Evolutionary conservation across 495 filamentous ascomycete species (phyloP).

Genomic region (Hypoxylon lienhwacheense): DNA sequence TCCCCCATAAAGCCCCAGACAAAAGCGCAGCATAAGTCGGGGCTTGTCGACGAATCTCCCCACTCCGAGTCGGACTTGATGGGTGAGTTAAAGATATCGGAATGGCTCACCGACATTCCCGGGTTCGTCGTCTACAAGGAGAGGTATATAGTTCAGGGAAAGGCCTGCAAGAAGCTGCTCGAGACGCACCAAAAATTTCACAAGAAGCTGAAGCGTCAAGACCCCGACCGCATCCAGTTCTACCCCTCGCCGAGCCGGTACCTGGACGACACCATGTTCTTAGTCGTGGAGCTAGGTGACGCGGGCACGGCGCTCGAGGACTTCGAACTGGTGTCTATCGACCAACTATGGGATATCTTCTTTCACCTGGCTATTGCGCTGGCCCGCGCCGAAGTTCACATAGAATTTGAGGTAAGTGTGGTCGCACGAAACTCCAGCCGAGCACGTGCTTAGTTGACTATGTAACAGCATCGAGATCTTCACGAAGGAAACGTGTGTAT

Average conservation of each 20-base stretch:
- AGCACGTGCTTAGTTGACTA: slow-evolving; percentile 34
- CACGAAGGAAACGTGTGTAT: slow-evolving; percentile 89
- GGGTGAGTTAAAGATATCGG: slow-evolving; percentile 72
- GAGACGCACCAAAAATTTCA: slow-evolving; percentile 66
- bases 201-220: slow-evolving; percentile 58
- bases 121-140: slow-evolving; percentile 93
- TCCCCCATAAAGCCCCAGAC: slow-evolving; percentile 51
- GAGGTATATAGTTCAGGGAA: slow-evolving; percentile 71
- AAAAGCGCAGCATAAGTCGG: slow-evolving; percentile 49
- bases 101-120: slow-evolving; percentile 73
- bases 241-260: slow-evolving; percentile 65
- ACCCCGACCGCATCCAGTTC: slow-evolving; percentile 62
- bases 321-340: slow-evolving; percentile 53
- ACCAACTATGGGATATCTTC: slow-evolving; percentile 82
- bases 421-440: not conserved
- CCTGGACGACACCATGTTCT: slow-evolving; percentile 69
- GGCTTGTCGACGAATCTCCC: slow-evolving; percentile 53
- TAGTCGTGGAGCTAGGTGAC: slow-evolving; percentile 85
- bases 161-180: slow-evolving; percentile 62
- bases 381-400: slow-evolving; percentile 70
- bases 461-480: slow-evolving; percentile 73
- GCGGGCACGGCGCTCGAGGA: slow-evolving; percentile 78
- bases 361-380: slow-evolving; percentile 77
- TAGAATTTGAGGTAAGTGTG: slow-evolving; percentile 68
- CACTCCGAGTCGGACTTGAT: slow-evolving; percentile 46